Evolutionary conservation across 2,329 filamentous ascomycete genomes (phyloP).

Genomic region (Lecanicillium sp.): DNA sequence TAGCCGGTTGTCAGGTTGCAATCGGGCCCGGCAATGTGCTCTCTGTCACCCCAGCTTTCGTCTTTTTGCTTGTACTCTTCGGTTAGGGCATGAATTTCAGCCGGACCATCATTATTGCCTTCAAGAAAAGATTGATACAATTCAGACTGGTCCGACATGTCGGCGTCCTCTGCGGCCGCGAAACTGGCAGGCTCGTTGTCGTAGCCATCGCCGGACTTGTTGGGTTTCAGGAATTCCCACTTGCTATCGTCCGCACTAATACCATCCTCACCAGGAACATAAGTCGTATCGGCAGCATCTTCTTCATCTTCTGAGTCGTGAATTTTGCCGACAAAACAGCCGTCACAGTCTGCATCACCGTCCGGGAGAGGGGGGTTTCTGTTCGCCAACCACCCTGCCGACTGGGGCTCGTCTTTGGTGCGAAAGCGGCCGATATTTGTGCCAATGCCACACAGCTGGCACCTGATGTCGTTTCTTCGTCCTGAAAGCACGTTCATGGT

Average conservation of each 20-base stretch:
- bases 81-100: constrained; percentile 4
- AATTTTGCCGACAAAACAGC: constrained; percentile 9
- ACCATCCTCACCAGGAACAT: constrained; percentile 1
- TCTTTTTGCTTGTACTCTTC: constrained; percentile 6
- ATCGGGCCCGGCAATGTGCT: constrained; percentile 16
- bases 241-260: neutral
- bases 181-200: neutral
- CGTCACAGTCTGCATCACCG: constrained; percentile 3
- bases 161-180: neutral
- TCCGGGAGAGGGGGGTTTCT: neutral
- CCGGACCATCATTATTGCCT: neutral
- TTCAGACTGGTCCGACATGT: neutral
- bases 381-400: constrained; percentile 10
- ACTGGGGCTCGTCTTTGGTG: constrained; percentile 12
- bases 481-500: too few species aligned
- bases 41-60: constrained; percentile 7
- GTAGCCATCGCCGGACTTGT: neutral
- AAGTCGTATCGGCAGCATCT: neutral
- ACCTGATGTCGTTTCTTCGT: constrained; percentile 11
- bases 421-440: constrained; percentile 19
- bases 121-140: neutral
- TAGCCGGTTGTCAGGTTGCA: constrained; percentile 13
- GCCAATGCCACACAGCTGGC: constrained; percentile 20
- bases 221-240: neutral
- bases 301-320: constrained; percentile 1